These are phyloP conservation scores for Jatropha podagrica DNA, from an alignment of 441 rosid species.

Conservation along the genomic window DNA sequence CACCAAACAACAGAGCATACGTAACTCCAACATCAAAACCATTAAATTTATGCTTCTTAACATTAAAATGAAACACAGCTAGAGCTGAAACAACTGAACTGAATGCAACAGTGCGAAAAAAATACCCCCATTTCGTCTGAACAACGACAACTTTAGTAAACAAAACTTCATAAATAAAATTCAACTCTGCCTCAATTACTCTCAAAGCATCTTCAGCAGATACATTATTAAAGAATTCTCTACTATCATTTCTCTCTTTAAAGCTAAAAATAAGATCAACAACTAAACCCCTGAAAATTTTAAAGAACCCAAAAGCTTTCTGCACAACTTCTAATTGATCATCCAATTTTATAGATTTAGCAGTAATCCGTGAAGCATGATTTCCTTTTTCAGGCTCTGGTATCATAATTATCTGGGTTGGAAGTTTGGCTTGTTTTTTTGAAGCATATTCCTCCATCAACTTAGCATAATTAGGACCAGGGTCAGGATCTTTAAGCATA, in stretches of 20 bases:
- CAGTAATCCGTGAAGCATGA: conserved; percentile 1
- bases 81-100: conserved; percentile 1
- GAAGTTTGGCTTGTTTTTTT: conserved; percentile 33
- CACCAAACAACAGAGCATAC: conserved; percentile 11
- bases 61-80: background rate
- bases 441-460: conserved; percentile 52
- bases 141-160: conserved; percentile 46
- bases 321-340: conserved; percentile 32
- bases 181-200: conserved; percentile 58
- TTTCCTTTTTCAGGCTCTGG: conserved; percentile 36
- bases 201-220: conserved; percentile 34
- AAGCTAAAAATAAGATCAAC: conserved; percentile 19
- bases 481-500: conserved; percentile 42
- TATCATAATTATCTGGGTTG: conserved; percentile 29
- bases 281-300: conserved; percentile 39
- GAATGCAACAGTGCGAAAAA: background rate
- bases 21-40: background rate
- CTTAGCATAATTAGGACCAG: conserved; percentile 57
- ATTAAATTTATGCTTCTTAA: background rate
- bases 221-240: conserved; percentile 31
- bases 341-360: background rate
- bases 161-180: conserved; percentile 53
- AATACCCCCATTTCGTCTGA: background rate
- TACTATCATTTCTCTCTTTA: conserved; percentile 35
- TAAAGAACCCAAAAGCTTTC: conserved; percentile 34